A percentile compares a stretch with the other conserved stretches of the same genome.
Conservation (phyloP, 495 filamentous ascomycete species). For the Trichocladium uniseriatum region DNA sequence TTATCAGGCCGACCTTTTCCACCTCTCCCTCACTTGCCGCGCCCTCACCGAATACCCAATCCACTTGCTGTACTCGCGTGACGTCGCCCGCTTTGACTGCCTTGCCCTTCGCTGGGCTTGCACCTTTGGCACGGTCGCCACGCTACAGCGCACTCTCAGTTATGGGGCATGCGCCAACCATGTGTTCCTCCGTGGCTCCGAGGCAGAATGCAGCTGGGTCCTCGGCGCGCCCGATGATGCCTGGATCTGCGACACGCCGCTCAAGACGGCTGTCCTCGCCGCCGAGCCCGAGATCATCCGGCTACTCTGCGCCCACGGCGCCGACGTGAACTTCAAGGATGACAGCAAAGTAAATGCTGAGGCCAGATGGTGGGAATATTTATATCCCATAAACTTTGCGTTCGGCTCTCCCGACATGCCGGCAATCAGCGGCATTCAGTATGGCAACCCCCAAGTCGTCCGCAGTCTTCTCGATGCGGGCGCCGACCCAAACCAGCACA, state of each 20-base stretch:
- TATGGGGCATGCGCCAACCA: constrained; percentile 8
- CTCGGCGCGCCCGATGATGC: not conserved
- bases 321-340: constrained; percentile 9
- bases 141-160: constrained; percentile 7
- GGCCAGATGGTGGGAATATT: no score
- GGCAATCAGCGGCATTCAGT: not conserved
- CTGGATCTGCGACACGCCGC: not conserved
- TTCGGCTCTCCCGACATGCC: not conserved
- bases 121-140: constrained; percentile 8
- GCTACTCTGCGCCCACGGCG: constrained; percentile 3
- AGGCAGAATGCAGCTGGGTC: constrained; percentile 5
- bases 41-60: not conserved
- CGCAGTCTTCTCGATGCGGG: constrained; percentile 10
- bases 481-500: constrained; percentile 12
- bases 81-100: constrained; percentile 14
- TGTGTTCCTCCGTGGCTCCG: not conserved
- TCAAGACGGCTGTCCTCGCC: constrained; percentile 8
- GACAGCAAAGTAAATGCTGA: no score
- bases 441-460: constrained; percentile 5
- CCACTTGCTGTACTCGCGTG: constrained; percentile 6
- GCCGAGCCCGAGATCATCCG: constrained; percentile 7
- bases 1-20: constrained; percentile 15
- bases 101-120: constrained; percentile 16
- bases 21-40: constrained; percentile 11
- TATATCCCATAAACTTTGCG: constrained; percentile 1